Evolutionary conservation across 768 basidiomycete genomes (phyloP).

Genomic region (Mycena amicta): DNA sequence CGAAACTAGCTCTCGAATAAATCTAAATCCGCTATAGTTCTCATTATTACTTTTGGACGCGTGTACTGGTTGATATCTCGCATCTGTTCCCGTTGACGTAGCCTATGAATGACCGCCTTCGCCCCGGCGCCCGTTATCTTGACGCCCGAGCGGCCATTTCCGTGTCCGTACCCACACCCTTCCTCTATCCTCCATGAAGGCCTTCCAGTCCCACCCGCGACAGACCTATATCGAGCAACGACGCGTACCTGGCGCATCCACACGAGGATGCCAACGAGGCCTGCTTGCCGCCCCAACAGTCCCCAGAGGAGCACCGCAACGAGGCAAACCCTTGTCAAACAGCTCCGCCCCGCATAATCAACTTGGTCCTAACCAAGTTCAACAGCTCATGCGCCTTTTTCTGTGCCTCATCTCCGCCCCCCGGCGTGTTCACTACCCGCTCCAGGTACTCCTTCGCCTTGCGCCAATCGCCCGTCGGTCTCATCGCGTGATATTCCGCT

Average conservation of each 20-base stretch:
- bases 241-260: not conserved
- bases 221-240: not conserved
- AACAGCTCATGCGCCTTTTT: conserved; percentile 55
- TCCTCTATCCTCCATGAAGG: not conserved
- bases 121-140: not conserved
- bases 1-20: not conserved
- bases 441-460: conserved; percentile 55
- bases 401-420: conserved; percentile 27
- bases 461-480: conserved; percentile 47
- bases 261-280: not conserved
- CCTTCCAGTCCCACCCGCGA: not conserved
- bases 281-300: not conserved
- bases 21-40: no score
- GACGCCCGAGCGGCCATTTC: not conserved
- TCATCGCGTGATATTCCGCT: conserved; percentile 58
- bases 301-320: conserved; percentile 2
- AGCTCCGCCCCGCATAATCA: conserved; percentile 35
- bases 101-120: not conserved
- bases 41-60: not conserved
- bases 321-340: not conserved
- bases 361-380: conserved; percentile 44
- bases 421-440: conserved; percentile 5
- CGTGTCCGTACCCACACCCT: not conserved
- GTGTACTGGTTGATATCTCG: no score
- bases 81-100: not conserved